These are phyloP conservation scores for Candida caryicola DNA, from an alignment of 805 yeast genomes.

Conservation along the genomic window DNA sequence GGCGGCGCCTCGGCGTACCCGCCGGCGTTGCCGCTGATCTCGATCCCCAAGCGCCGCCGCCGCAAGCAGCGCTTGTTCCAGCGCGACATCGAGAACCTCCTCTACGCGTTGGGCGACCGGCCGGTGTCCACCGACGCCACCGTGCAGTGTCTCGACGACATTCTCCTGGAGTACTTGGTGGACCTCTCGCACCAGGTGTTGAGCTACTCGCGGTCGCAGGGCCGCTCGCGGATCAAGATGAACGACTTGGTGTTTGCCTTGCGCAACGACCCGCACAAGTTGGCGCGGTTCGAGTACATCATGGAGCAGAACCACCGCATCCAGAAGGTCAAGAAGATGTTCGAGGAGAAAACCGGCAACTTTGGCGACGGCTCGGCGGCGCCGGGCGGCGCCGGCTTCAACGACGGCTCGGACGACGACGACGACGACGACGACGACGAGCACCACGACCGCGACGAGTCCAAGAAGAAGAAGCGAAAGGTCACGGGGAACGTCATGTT, in stretches of 20 bases:
- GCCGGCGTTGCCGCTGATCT: constrained; percentile 6
- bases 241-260: constrained; percentile 43
- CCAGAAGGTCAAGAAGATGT: constrained; percentile 39
- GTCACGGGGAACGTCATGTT: constrained; percentile 10
- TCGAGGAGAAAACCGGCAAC: constrained; percentile 27
- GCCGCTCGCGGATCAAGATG: constrained; percentile 37
- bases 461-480: constrained; percentile 18
- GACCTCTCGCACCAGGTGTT: constrained; percentile 34
- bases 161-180: constrained; percentile 33
- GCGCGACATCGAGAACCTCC: constrained; percentile 40
- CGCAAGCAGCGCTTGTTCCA: constrained; percentile 37
- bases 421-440: constrained; percentile 18
- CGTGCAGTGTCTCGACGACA: constrained; percentile 38
- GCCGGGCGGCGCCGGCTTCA: constrained; percentile 6
- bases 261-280: constrained; percentile 40
- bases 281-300: constrained; percentile 40
- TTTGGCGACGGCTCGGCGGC: constrained; percentile 7
- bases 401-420: constrained; percentile 5
- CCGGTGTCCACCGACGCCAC: constrained; percentile 40
- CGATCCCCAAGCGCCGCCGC: constrained; percentile 17
- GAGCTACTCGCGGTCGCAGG: constrained; percentile 35
- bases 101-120: constrained; percentile 42
- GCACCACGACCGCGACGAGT: constrained; percentile 12
- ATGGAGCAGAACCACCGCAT: constrained; percentile 36
- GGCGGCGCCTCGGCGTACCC: constrained; percentile 1